Conservation (phyloP, 129 eudicot genomes). For the Artemisia argyi region DNA sequence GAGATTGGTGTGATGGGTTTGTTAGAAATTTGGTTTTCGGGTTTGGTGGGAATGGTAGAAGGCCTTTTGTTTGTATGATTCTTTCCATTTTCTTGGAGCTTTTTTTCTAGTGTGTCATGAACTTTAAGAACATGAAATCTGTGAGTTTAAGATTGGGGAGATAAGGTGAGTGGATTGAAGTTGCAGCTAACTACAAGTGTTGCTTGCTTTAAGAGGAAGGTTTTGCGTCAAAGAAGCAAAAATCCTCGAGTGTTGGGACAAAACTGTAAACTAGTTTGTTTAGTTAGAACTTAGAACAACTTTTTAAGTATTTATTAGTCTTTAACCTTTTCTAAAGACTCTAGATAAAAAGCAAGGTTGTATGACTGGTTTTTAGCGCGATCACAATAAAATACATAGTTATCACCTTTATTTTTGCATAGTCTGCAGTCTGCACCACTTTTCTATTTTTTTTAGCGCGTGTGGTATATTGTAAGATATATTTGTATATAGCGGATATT, state of each 20-base stretch:
- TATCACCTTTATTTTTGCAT: too few species aligned
- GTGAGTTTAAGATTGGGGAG: slow-evolving; percentile 27
- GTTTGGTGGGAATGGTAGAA: slow-evolving; percentile 75
- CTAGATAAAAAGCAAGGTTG: too few species aligned
- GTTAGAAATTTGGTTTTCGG: slow-evolving; percentile 53
- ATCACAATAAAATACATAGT: too few species aligned
- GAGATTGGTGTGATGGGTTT: slow-evolving; percentile 28
- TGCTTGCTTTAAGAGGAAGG: background rate
- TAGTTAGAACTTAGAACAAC: too few species aligned
- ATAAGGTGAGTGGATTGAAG: slow-evolving; percentile 8
- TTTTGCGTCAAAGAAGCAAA: slow-evolving; percentile 22
- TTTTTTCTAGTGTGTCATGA: background rate
- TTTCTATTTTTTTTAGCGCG: too few species aligned
- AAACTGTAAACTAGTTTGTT: background rate
- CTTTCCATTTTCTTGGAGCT: background rate
- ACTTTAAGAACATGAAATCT: slow-evolving; percentile 7
- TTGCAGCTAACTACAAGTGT: background rate
- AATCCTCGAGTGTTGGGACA: slow-evolving; percentile 16
- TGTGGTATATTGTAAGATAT: too few species aligned
- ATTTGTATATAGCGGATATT: too few species aligned
- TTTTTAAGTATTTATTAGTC: too few species aligned
- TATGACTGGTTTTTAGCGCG: too few species aligned
- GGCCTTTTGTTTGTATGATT: slow-evolving; percentile 78
- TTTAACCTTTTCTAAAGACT: too few species aligned
- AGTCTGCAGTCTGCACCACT: too few species aligned